Evolutionary conservation across 495 filamentous ascomycete genomes (phyloP).

Genomic region (Choiromyces venosus): DNA sequence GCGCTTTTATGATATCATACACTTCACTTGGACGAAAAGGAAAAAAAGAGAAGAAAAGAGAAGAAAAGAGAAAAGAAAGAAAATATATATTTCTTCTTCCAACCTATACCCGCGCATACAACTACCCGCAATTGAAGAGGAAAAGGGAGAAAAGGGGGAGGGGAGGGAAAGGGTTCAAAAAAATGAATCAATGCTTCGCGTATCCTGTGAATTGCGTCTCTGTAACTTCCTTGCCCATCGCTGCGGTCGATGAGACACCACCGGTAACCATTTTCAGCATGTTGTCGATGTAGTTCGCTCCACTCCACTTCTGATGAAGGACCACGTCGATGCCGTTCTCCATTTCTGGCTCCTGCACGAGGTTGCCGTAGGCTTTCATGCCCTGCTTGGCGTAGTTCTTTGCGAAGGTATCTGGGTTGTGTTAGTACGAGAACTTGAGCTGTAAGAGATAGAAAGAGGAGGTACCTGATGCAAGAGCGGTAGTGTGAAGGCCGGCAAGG

Average conservation of each 20-base stretch:
- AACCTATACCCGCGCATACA: neutral
- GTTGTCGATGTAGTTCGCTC: conserved; percentile 89
- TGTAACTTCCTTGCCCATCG: conserved; percentile 96
- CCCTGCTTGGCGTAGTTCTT: conserved; percentile 72
- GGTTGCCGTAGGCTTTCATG: conserved; percentile 94
- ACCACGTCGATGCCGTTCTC: conserved; percentile 84
- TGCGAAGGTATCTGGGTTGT: conserved; percentile 63
- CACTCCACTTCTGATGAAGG: conserved; percentile 97
- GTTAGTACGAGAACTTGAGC: neutral
- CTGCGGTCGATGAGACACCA: conserved; percentile 81
- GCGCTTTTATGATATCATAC: neutral
- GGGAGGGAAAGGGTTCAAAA: neutral
- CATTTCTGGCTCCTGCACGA: conserved; percentile 97
- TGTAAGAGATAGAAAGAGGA: neutral
- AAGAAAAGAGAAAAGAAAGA: neutral
- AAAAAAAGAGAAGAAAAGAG: neutral
- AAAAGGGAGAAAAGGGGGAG: neutral
- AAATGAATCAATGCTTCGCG: conserved; percentile 21
- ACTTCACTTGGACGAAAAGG: neutral
- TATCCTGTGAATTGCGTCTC: conserved; percentile 85
- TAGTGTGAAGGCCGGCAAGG: conserved; percentile 92
- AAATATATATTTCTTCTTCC: neutral
- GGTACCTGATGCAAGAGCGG: conserved; percentile 66
- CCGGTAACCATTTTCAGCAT: conserved; percentile 96
- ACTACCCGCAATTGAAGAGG: neutral